Base-by-base conservation (phyloP, 1,284 basidiomycete genomes). In the Ceratobasidium sp. region DNA sequence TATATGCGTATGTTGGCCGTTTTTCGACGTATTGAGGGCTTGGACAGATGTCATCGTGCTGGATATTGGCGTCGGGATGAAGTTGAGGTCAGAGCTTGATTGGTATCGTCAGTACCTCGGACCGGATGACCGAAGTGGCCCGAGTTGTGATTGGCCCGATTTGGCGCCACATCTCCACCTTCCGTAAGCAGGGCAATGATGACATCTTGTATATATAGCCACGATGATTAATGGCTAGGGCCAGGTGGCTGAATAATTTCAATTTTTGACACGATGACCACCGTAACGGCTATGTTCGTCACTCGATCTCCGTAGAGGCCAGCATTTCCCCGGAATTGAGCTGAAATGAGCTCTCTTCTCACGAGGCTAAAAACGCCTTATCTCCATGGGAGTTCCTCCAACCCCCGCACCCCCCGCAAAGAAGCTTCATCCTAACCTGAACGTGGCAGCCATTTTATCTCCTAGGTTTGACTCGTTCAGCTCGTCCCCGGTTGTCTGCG, bases 1-100 rank as follows among this genome's bases (percentile, higher is more conserved):
- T 79, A 91, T 88, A 79, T 87, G 87, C 26, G 86, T 82, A 81
- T 85, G 85, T 46, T 84, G 80, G 5, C 85, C 83, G 80, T 87
- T 87, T 69, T 89, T 86, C 13, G 82, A 61, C 2, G 87, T 86
- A 83, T 90, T 90, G 79, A 90, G 87, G 81, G 87, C 89, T 44
- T 83, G 49, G 2, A 66, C 26, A 42, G 72, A n/a, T 20, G 61
- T 42, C 72, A 66, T 76, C 23, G 49, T 53, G 26, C 10, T 20
- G 49, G 60, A 46, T 23, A 49, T 46, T 18, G 64, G 44, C n/a
- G 44, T 49, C 60, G 44, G 61, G 5, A 15, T 42, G 15, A 12
- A 18, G 58, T 26, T 15, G 58, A 60, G 58, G 58, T 28, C n/a
- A 20, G 23, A 20, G 39, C 10, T 44, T 20, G 33, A 40, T 23